These are phyloP conservation scores for Elsinoe fawcettii DNA, from an alignment of 2,329 filamentous ascomycete species.

Conservation along the genomic window DNA sequence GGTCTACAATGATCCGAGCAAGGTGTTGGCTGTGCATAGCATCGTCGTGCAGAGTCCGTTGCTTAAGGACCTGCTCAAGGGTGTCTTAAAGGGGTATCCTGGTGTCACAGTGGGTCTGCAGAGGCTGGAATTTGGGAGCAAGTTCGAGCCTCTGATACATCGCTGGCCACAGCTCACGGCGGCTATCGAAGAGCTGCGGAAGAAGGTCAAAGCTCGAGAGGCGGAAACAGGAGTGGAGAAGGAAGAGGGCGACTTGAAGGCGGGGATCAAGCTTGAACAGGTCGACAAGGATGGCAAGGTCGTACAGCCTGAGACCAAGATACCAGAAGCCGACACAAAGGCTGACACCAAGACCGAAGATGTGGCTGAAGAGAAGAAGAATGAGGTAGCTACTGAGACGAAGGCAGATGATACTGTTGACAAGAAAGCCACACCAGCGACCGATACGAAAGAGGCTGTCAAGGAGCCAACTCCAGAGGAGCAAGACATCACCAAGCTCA, in stretches of 20 bases:
- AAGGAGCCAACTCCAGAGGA: neutral
- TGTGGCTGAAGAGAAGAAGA: neutral
- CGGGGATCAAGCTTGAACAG: slow-evolving; percentile 6
- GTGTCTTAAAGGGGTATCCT: slow-evolving; percentile 51
- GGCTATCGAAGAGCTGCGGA: slow-evolving; percentile 31
- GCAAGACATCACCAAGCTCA: slow-evolving; percentile 26
- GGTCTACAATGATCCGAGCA: slow-evolving; percentile 44
- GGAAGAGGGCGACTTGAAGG: neutral
- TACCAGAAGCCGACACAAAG: neutral
- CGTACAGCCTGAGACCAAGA: neutral
- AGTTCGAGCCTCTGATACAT: slow-evolving; percentile 59
- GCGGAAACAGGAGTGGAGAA: neutral
- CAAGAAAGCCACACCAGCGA: slow-evolving; percentile 12
- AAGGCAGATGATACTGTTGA: slow-evolving; percentile 5
- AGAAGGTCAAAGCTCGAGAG: slow-evolving; percentile 6
- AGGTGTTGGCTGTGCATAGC: slow-evolving; percentile 53
- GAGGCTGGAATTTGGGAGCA: slow-evolving; percentile 53
- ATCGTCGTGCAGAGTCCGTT: slow-evolving; percentile 57
- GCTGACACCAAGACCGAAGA: neutral
- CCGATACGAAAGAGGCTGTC: neutral
- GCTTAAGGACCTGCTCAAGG: slow-evolving; percentile 49
- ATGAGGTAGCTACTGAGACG: neutral
- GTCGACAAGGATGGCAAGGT: neutral
- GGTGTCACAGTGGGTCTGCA: slow-evolving; percentile 53
- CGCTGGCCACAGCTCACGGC: slow-evolving; percentile 46